phyloP scores from a whole-genome alignment of 768 basidiomycete genomes.

The Lactifluus echinatus region DNA sequence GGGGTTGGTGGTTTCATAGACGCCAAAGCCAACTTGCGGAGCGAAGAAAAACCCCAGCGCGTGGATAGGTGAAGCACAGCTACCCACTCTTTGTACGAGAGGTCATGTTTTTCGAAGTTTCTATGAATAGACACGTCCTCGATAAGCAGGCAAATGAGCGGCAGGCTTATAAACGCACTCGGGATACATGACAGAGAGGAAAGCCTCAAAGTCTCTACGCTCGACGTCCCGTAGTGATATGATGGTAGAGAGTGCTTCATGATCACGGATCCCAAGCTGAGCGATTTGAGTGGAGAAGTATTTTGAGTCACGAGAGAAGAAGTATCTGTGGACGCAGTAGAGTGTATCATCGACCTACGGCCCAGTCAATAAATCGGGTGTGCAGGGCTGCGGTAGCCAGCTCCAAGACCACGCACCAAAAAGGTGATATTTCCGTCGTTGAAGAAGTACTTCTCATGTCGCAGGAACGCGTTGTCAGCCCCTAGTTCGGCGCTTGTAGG shows the following conservation, averaged over 20 bases:
- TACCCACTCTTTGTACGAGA: slow-evolving; percentile 18
- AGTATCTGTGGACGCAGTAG: slow-evolving; percentile 8
- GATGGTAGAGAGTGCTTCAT: background rate
- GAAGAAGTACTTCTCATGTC: slow-evolving; percentile 1
- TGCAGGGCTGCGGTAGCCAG: background rate
- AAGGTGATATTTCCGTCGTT: slow-evolving; percentile 8
- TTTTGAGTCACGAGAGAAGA: slow-evolving; percentile 7
- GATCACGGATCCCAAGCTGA: background rate
- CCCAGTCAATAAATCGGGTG: background rate
- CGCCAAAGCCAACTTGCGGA: slow-evolving; percentile 18
- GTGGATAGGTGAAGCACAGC: slow-evolving; percentile 19
- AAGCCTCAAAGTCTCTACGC: slow-evolving; percentile 6
- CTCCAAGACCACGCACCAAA: background rate
- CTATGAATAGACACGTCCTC: background rate
- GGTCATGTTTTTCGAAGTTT: background rate
- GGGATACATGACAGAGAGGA: slow-evolving; percentile 10
- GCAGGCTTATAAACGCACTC: background rate
- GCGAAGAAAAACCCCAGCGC: slow-evolving; percentile 26
- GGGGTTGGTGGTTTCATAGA: background rate
- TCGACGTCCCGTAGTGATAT: slow-evolving; percentile 1
- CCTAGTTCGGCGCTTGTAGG: background rate
- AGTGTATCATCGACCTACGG: background rate
- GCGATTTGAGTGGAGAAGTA: background rate
- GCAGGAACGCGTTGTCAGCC: background rate
- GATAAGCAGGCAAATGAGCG: no score